phyloP scores from a whole-genome alignment of 2,329 filamentous ascomycete genomes.

The Colletotrichum higginsianum region DNA sequence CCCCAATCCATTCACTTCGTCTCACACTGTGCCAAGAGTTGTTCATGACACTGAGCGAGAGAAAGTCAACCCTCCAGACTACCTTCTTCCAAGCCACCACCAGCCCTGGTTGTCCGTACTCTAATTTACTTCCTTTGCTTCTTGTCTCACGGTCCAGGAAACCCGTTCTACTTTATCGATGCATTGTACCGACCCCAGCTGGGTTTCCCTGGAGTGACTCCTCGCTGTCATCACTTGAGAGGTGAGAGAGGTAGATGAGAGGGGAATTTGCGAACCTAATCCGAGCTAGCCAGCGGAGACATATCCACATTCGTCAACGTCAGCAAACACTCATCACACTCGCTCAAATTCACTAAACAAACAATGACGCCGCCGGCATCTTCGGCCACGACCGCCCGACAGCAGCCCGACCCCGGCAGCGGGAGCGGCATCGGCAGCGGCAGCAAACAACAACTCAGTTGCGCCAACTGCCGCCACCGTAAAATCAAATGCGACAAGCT shows the following conservation, averaged over 20 bases:
- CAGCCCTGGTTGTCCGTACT: neutral
- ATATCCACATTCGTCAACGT: constrained; percentile 29
- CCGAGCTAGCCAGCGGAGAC: constrained; percentile 25
- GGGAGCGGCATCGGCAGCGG: constrained; percentile 12
- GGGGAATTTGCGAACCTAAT: too few relatives aligned
- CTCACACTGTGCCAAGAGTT: neutral
- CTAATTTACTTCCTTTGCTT: neutral
- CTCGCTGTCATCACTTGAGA: constrained; percentile 3
- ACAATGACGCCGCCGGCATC: constrained; percentile 33
- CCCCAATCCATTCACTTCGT: constrained; percentile 1
- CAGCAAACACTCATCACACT: constrained; percentile 25
- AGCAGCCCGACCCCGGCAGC: constrained; percentile 9
- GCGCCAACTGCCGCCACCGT: constrained; percentile 74
- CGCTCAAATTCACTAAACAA: neutral
- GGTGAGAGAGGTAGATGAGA: neutral
- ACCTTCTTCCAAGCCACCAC: neutral
- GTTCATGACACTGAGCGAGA: neutral
- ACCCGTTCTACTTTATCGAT: neutral
- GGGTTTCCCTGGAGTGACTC: constrained; percentile 11
- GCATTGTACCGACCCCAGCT: constrained; percentile 25
- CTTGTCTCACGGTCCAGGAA: too few relatives aligned
- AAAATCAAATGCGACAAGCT: constrained; percentile 74
- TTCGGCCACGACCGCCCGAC: constrained; percentile 13
- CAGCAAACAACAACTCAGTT: constrained; percentile 60
- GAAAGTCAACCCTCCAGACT: neutral